Evolutionary conservation across 2,329 filamentous ascomycete species (phyloP), one percentile per base, ranked within the genome.

Genomic region (Fusarium hainanense): DNA sequence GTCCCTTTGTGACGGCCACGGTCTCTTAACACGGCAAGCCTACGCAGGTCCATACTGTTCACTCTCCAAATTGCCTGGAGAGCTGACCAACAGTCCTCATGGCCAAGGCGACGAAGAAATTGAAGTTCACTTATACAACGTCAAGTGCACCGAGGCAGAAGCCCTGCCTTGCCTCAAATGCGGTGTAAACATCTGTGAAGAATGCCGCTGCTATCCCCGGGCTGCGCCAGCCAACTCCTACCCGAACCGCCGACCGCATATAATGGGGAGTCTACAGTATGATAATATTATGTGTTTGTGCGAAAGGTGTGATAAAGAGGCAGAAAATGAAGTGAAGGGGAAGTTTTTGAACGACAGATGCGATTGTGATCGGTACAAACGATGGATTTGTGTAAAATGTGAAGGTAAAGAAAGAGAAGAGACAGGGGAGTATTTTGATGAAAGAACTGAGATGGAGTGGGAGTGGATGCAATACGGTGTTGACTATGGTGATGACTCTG

Each of bases 151-250:
- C 18, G 58, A 71, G 7, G 46, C 68, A 1, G 54, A 41, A 1
- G 65, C 61, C 1, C 34, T 73, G 0, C 61, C 70, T 1, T 73
- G 70, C 13, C 10, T 63, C 2, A 71, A 64, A 21, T 73, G 68
- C 9, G 56, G 51, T 4, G 51, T 73, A 20, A 73, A 73, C 20
- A 10, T 73, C 3, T 73, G 70, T 7, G 70, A 73, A 2, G 70
- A 73, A 57, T 73, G 70, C 2, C 62, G 68, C 3, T 64, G 37
- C 6, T 73, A 69, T 41, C 64, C 60, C 1, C 68, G 70, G 0
- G 61, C 47, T 14, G 40, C 57, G 11, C 60, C 55, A 1, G 28
- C 48, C 7, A 30, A 0, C 9, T 27, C 21, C 0, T 43, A 49
- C 6, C 54, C 64, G 0, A 27, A 59, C 9, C 65, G 70, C 7